Evolutionary conservation across 176 grass and related monocot genomes (phyloP).

Genomic region (Zoysia japonica): DNA sequence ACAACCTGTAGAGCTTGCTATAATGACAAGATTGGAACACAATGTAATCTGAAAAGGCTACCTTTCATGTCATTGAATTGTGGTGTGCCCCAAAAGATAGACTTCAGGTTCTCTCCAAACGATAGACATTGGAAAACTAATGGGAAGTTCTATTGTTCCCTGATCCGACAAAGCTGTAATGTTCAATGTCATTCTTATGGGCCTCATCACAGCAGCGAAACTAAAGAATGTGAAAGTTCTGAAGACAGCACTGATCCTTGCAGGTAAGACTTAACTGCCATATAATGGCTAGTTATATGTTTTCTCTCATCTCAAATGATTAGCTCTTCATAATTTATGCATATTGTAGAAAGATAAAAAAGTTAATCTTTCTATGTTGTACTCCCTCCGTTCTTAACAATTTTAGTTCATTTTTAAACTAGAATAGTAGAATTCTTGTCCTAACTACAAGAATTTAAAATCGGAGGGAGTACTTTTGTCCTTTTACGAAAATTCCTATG

Average conservation of each 20-base stretch:
- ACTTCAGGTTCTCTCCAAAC: slow-evolving; percentile 31
- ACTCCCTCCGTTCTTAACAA: too few species aligned
- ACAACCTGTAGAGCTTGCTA: slow-evolving; percentile 22
- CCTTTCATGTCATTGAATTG: slow-evolving; percentile 34
- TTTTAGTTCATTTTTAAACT: too few species aligned
- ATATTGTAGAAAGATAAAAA: background rate
- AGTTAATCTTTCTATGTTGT: background rate
- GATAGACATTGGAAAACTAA: slow-evolving; percentile 39
- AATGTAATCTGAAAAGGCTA: slow-evolving; percentile 28
- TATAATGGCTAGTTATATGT: background rate
- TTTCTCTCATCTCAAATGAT: background rate
- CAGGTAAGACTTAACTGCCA: slow-evolving; percentile 38
- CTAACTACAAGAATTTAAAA: too few species aligned
- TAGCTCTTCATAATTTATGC: background rate
- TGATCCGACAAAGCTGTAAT: slow-evolving; percentile 27
- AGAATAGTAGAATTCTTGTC: too few species aligned
- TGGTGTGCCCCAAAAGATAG: slow-evolving; percentile 35
- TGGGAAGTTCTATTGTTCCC: slow-evolving; percentile 29
- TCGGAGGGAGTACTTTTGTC: background rate
- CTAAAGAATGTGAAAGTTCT: slow-evolving; percentile 40
- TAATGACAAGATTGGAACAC: slow-evolving; percentile 36
- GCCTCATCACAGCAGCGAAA: slow-evolving; percentile 49
- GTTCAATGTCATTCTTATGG: slow-evolving; percentile 49
- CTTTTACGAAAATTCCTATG: background rate
- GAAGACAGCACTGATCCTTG: slow-evolving; percentile 48